phyloP scores from a whole-genome alignment of 192 early-diverging fungal species.

The Lobulomyces angularis region DNA sequence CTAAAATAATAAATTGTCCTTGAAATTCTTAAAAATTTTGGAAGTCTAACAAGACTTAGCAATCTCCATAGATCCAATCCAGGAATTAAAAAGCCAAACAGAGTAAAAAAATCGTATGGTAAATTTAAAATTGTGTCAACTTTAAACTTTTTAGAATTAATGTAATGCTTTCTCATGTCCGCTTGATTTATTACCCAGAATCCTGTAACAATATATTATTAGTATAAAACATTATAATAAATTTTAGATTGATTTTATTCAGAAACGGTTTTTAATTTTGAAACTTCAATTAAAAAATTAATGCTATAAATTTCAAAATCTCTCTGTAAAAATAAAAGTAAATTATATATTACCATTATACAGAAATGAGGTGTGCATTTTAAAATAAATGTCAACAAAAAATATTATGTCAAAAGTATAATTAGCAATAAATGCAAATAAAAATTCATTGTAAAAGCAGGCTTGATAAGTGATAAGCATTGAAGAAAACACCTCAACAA shows the following conservation, averaged over 20 bases:
- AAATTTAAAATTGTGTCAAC: neutral
- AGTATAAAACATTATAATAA: no score
- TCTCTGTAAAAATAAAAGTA: no score
- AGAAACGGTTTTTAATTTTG: no score
- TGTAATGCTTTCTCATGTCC: constrained; percentile 3
- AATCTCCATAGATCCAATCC: neutral
- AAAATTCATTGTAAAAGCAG: neutral
- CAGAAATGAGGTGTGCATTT: constrained; percentile 1
- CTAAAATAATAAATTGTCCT: neutral
- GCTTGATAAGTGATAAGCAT: neutral
- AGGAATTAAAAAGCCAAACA: neutral
- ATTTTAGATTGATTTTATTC: no score
- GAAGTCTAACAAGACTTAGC: neutral
- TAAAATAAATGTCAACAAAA: constrained; percentile 1
- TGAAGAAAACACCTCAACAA: neutral
- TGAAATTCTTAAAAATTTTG: neutral
- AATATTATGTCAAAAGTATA: neutral
- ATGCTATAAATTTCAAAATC: no score
- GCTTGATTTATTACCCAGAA: constrained; percentile 1
- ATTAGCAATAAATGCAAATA: neutral
- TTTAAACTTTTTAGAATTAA: neutral
- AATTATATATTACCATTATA: no score
- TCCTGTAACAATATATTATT: no score
- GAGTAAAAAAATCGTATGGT: constrained; percentile 2
- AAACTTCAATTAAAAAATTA: no score